phyloP scores from a whole-genome alignment of 2,329 filamentous ascomycete genomes.

The Beauveria asiatica region DNA sequence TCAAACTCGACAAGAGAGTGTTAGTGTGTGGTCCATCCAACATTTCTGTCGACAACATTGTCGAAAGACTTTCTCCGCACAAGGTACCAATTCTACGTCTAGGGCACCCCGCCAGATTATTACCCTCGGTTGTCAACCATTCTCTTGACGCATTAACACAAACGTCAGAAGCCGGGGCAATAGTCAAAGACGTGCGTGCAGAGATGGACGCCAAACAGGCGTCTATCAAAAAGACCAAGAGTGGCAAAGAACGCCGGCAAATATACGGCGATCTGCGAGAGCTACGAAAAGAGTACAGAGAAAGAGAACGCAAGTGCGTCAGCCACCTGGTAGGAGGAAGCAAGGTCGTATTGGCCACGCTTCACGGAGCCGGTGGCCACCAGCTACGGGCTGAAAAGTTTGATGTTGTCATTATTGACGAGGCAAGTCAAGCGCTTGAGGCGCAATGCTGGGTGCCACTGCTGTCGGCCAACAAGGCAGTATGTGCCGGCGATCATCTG shows the following conservation, averaged over 20 bases:
- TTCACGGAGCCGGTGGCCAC: conserved; percentile 83
- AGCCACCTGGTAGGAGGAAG: conserved; percentile 64
- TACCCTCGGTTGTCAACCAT: conserved; percentile 81
- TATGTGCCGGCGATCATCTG: conserved; percentile 88
- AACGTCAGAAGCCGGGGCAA: conserved; percentile 79
- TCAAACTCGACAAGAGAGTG: conserved; percentile 63
- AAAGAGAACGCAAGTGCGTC: conserved; percentile 76
- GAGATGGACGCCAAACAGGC: conserved; percentile 93
- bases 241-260: conserved; percentile 65
- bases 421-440: conserved; percentile 91
- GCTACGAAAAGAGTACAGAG: conserved; percentile 78
- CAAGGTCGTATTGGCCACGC: conserved; percentile 82
- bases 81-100: conserved; percentile 82
- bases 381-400: conserved; percentile 75
- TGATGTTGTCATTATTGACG: conserved; percentile 91
- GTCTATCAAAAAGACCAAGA: conserved; percentile 78
- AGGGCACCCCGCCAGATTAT: conserved; percentile 82
- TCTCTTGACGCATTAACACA: conserved; percentile 86
- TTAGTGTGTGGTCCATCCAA: conserved; percentile 96
- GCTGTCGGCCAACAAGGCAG: conserved; percentile 69
- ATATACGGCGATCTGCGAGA: conserved; percentile 83
- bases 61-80: conserved; percentile 78
- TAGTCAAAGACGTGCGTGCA: conserved; percentile 80
- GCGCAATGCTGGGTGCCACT: conserved; percentile 96
- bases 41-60: conserved; percentile 96